Evolutionary conservation across 768 basidiomycete genomes (phyloP), one percentile per base, ranked within the genome.

Genomic region (Trametes elegans): DNA sequence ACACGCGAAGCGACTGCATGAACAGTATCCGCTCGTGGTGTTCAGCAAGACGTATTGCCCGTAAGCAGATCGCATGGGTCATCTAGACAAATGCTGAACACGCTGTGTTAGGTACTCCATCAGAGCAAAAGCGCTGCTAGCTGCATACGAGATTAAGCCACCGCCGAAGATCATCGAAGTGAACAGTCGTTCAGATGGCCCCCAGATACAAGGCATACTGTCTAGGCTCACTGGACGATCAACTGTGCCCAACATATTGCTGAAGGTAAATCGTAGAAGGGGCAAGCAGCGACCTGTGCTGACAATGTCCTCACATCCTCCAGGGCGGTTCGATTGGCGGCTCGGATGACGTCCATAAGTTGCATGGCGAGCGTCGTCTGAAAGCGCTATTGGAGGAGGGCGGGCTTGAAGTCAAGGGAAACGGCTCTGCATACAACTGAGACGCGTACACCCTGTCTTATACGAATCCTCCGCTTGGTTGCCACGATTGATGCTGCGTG

Each of bases 11-110:
- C 63, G 62, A 19, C 61, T 90, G 42, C 72, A 79, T 32, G 64
- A 74, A 16, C 68, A 79, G 28, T 75, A 80, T 61, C 90, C 90
- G 2, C 69, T 93, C 7, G 74, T 92, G 40, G 82, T 93, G 11
- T 91, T 93, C 63, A 91, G 89, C 76, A 93, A 93, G 77, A 80
- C 87, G 21, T 87, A 84, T 64, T 92, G 90, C 79, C 82, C 80
- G 88, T 90, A 66, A 61, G 84, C 79, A 19, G 34, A n/a, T 35
- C n/a, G 34, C 32, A 19, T 16, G 27, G 7, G 7, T 13, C 23
- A 24, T 13, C 32, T 34, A 18, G 35, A 19, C 45, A 23, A 4
- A 16, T 24, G 9, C 26, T 45, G 14, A 39, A 21, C 21, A 27
- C 24, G 2, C 21, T 27, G 11, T 38, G n/a, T 18, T 53, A 87